Evolutionary conservation across 2,329 filamentous ascomycete species (phyloP).

Genomic region (Alternaria sp.): DNA sequence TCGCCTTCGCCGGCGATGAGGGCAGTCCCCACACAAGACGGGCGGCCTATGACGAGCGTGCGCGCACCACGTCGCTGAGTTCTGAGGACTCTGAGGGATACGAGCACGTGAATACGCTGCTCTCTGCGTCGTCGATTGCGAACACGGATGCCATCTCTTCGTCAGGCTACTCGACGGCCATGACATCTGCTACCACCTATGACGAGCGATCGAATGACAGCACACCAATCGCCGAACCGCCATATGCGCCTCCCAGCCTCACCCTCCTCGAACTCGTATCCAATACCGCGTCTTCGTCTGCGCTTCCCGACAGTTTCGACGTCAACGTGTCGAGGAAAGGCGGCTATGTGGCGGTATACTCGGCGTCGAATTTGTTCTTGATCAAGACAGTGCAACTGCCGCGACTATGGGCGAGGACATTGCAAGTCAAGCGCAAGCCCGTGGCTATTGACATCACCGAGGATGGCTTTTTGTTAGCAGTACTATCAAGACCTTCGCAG

Average conservation of each 20-base stretch:
- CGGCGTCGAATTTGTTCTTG: slow-evolving; percentile 49
- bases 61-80: slow-evolving; percentile 33
- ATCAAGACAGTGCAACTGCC: slow-evolving; percentile 49
- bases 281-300: slow-evolving; percentile 50
- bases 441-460: slow-evolving; percentile 78
- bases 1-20: slow-evolving; percentile 32
- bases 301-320: slow-evolving; percentile 49
- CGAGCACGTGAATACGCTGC: slow-evolving; percentile 34
- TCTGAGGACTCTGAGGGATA: slow-evolving; percentile 10
- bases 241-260: slow-evolving; percentile 43
- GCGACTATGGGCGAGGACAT: slow-evolving; percentile 46
- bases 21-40: slow-evolving; percentile 6
- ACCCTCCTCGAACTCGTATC: slow-evolving; percentile 51
- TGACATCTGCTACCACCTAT: slow-evolving; percentile 44
- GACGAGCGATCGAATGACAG: slow-evolving; percentile 33
- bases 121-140: slow-evolving; percentile 43
- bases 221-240: slow-evolving; percentile 27
- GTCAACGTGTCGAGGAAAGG: slow-evolving; percentile 50
- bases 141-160: slow-evolving; percentile 42
- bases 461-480: slow-evolving; percentile 77
- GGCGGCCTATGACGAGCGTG: slow-evolving; percentile 6
- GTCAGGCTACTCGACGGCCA: slow-evolving; percentile 44
- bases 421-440: slow-evolving; percentile 50
- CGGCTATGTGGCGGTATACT: slow-evolving; percentile 48
- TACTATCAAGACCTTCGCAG: slow-evolving; percentile 82